A percentile compares a stretch with the other conserved stretches of the same genome.
Evolutionary conservation across 495 filamentous ascomycete genomes (phyloP).

Genomic region (Annulohypoxylon bovei): DNA sequence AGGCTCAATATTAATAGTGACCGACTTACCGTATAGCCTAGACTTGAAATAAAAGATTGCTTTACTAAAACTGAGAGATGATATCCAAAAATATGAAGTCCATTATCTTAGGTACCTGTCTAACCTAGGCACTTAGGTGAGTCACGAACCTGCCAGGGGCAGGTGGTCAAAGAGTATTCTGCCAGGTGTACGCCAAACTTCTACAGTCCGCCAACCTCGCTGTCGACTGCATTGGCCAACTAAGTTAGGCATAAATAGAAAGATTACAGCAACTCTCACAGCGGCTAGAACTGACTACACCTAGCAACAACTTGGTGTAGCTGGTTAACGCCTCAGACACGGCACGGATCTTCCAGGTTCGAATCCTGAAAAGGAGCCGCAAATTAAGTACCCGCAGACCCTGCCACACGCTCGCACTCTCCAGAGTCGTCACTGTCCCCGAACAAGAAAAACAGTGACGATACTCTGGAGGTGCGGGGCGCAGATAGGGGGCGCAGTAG

Average conservation of each 20-base stretch:
- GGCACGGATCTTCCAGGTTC: not conserved
- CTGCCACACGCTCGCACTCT: not conserved
- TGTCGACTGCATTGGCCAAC: not conserved
- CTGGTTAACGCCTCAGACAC: constrained; percentile 2
- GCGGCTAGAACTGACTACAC: not conserved
- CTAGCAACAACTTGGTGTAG: not conserved
- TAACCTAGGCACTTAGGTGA: not conserved
- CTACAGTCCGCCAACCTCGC: not conserved
- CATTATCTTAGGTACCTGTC: too few relatives aligned
- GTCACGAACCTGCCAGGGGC: not conserved
- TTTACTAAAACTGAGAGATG: too few relatives aligned
- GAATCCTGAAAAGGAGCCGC: constrained; percentile 23
- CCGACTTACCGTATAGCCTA: too few relatives aligned
- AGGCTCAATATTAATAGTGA: too few relatives aligned
- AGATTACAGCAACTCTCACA: not conserved
- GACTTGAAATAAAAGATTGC: too few relatives aligned
- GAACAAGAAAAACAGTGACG: not conserved
- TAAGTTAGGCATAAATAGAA: not conserved
- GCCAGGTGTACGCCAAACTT: not conserved
- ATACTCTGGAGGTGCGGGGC: not conserved
- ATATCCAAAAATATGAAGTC: too few relatives aligned
- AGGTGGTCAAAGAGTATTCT: not conserved
- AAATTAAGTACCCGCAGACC: constrained; percentile 11
- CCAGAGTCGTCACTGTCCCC: not conserved
- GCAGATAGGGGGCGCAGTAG: constrained; percentile 7